Percentiles rank a stretch among this genome's conserved stretches.
These are phyloP conservation scores for Diospyros lotus DNA, from an alignment of 148 eudicot species.

Conservation along the genomic window DNA sequence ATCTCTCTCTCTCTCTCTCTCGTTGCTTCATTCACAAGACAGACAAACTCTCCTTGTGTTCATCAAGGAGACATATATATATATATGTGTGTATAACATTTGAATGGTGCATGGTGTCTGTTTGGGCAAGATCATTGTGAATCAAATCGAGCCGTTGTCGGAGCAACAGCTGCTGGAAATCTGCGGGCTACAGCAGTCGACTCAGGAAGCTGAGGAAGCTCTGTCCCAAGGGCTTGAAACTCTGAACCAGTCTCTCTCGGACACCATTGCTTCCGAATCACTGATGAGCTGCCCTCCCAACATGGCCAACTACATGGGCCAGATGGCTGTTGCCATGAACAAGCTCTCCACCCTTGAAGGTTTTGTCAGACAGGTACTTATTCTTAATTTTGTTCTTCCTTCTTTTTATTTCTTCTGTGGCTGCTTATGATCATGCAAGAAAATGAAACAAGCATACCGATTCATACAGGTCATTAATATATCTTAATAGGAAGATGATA, in stretches of 20 bases:
- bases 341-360: slow-evolving; percentile 80
- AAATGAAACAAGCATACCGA: no score
- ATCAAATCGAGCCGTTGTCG: slow-evolving; percentile 78
- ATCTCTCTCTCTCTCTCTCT: no score
- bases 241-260: slow-evolving; percentile 57
- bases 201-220: slow-evolving; percentile 81
- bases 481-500: no score
- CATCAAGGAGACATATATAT: not conserved
- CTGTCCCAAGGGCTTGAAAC: slow-evolving; percentile 77
- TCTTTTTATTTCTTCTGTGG: no score
- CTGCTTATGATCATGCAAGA: no score
- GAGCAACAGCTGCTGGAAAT: slow-evolving; percentile 77
- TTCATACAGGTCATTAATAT: no score
- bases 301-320: slow-evolving; percentile 77
- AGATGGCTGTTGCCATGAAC: slow-evolving; percentile 85
- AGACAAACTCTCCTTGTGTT: no score
- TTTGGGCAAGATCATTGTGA: slow-evolving; percentile 47
- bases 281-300: slow-evolving; percentile 45
- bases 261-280: slow-evolving; percentile 59
- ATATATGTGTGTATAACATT: not conserved
- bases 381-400: no score
- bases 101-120: not conserved
- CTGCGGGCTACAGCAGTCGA: slow-evolving; percentile 73
- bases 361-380: slow-evolving; percentile 45
- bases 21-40: no score